Evolutionary conservation across 2,329 filamentous ascomycete species (phyloP).

Genomic region (Alternaria sp.): DNA sequence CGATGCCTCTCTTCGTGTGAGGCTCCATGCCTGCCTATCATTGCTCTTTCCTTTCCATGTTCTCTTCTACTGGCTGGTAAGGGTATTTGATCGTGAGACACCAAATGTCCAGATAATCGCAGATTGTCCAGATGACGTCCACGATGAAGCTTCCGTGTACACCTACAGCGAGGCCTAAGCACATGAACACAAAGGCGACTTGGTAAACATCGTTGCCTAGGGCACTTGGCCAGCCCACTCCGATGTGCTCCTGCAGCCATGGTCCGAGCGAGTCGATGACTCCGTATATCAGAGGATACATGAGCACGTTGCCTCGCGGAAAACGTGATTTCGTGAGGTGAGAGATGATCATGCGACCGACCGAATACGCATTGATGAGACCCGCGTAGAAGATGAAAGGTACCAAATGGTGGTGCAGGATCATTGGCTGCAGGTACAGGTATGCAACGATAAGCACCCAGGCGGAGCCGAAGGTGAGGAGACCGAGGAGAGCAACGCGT

Average conservation of each 20-base stretch:
- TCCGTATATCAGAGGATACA: constrained; percentile 78
- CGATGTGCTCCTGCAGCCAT: constrained; percentile 59
- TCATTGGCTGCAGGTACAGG: constrained; percentile 83
- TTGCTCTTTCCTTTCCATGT: constrained; percentile 38
- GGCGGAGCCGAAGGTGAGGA: constrained; percentile 79
- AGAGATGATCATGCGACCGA: constrained; percentile 94
- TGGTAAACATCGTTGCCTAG: constrained; percentile 76
- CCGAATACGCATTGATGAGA: constrained; percentile 91
- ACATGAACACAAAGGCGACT: constrained; percentile 88
- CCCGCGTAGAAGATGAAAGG: constrained; percentile 91
- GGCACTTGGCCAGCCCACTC: constrained; percentile 58
- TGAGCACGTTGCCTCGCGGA: constrained; percentile 88
- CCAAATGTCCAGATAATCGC: constrained; percentile 98
- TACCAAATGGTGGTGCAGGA: constrained; percentile 83
- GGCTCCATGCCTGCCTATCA: constrained; percentile 8
- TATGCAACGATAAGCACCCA: constrained; percentile 83
- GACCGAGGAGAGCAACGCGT: constrained; percentile 79
- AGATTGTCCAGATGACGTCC: constrained; percentile 96
- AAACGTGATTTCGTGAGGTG: constrained; percentile 89
- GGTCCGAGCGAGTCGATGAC: constrained; percentile 85
- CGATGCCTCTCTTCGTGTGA: neutral
- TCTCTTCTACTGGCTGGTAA: constrained; percentile 55
- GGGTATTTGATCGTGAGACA: constrained; percentile 96
- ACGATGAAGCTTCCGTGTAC: constrained; percentile 98
- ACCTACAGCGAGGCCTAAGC: constrained; percentile 83